phyloP scores from a whole-genome alignment of 345 rosid genomes.

The Heritiera fomes region DNA sequence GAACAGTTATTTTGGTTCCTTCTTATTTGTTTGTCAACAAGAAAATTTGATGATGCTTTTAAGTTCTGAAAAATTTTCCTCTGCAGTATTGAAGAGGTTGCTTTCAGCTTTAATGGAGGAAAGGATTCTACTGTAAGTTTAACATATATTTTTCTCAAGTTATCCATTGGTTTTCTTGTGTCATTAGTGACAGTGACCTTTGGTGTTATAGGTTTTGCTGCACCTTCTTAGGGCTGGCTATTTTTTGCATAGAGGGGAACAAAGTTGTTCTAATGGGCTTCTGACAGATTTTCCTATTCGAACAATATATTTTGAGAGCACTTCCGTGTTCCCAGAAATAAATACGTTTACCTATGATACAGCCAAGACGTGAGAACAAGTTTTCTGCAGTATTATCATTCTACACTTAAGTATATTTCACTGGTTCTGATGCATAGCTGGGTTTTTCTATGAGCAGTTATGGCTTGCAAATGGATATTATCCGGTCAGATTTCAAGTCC shows the following conservation, averaged over 20 bases:
- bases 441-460: conserved; percentile 51
- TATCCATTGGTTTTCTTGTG: conserved; percentile 20
- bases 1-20: neutral
- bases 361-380: conserved; percentile 58
- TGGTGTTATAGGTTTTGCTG: conserved; percentile 71
- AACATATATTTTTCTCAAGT: conserved; percentile 14
- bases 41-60: conserved; percentile 18
- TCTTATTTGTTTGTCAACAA: conserved; percentile 8
- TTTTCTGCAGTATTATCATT: neutral
- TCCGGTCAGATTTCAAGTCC: conserved; percentile 86
- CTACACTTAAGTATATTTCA: conserved; percentile 3
- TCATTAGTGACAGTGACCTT: conserved; percentile 27
- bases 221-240: conserved; percentile 96
- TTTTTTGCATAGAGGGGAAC: conserved; percentile 64
- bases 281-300: conserved; percentile 68
- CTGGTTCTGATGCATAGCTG: conserved; percentile 20
- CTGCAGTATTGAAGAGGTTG: conserved; percentile 85
- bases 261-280: conserved; percentile 60
- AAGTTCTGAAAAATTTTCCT: conserved; percentile 26
- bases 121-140: conserved; percentile 93
- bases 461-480: conserved; percentile 75
- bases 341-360: conserved; percentile 85
- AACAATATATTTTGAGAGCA: conserved; percentile 89
- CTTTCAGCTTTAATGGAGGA: conserved; percentile 99
- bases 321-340: conserved; percentile 86